Conservation (phyloP, 169 alveolate genomes). For the Besnoitia besnoiti region DNA sequence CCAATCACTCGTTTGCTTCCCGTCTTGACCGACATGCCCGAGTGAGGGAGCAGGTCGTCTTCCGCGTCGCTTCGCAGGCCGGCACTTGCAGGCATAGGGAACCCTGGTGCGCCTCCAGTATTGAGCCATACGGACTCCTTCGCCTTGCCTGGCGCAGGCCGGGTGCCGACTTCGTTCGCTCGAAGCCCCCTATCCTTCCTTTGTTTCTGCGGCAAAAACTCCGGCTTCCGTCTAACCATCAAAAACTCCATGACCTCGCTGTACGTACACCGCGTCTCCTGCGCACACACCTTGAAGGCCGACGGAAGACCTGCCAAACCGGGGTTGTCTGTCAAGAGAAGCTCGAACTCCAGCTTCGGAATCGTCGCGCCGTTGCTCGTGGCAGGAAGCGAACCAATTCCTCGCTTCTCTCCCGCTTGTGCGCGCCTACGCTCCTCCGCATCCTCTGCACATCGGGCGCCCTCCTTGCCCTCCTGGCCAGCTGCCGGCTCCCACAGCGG, state of each 20-base stretch:
- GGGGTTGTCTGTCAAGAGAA: slow-evolving; percentile 29
- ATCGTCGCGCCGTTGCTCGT: not conserved
- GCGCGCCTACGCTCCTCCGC: not conserved
- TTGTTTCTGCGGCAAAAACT: not conserved
- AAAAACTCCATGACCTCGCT: not conserved
- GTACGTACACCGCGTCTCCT: slow-evolving; percentile 3
- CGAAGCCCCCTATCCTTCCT: not conserved
- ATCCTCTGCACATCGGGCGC: not conserved
- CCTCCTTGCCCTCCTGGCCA: not conserved
- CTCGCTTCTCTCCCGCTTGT: not conserved
- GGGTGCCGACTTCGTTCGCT: not conserved
- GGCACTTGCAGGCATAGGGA: not conserved
- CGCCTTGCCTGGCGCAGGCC: not conserved
- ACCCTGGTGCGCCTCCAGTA: not conserved
- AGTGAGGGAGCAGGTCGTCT: not conserved
- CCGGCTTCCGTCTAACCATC: not conserved
- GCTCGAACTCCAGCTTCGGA: slow-evolving; percentile 2
- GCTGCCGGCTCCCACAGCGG: not conserved
- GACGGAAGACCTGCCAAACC: not conserved
- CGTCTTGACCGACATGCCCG: slow-evolving; percentile 3
- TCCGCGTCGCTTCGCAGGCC: not conserved
- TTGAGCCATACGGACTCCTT: not conserved
- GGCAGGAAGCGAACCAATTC: not conserved
- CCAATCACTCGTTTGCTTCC: slow-evolving; percentile 8
- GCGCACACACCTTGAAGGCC: not conserved